Base-by-base conservation (phyloP, 306 rosid species). In the Benincasa hispida region DNA sequence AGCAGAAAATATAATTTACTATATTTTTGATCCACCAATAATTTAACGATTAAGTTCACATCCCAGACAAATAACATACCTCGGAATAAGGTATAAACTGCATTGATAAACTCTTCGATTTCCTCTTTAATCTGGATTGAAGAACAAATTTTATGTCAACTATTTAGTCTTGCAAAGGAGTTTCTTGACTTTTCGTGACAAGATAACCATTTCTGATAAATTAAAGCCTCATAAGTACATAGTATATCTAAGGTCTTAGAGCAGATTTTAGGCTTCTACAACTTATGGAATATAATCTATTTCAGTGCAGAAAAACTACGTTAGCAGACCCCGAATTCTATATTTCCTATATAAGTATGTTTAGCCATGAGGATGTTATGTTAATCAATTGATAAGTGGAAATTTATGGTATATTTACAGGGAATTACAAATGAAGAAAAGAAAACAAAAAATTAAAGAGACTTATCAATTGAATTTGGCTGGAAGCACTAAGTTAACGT, bases 61-160 rank as follows among this genome's bases (percentile, higher is more conserved):
- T 24, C 57, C 22, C 7, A 22, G 15, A 47, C 39, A 53, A 17
- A 77, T 15, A 56, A 25, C n/a, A 62, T 83, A 94, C 99, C 99
- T 94, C 90, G 97, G 82, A 94, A 92, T 81, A 94, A 58, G 70
- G 85, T 55, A 85, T 92, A 92, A 65, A 92, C 80, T 39, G 80
- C 85, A 80, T 81, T 94, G 78, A 94, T 87, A 78, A 90, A 94
- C 62, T 81, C 95, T 87, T 94, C 96, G 17, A 94, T 89, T 82
- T 87, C 97, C 59, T 86, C 85, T 79, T 87, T 92, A 83, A 85
- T 86, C 99, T 94, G 88, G 53, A 78, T 66, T 78, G 27, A 63
- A 10, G 75, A 76, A 76, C 12, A 80, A 25, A 70, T 4, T n/a
- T 14, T 2, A 57, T 27, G 77, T 78, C 70, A 81, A 63, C 48